Evolutionary conservation across 1,139 yeast species (phyloP), one percentile per base, ranked within the genome.

Genomic region (Sugiyamaella novakii): DNA sequence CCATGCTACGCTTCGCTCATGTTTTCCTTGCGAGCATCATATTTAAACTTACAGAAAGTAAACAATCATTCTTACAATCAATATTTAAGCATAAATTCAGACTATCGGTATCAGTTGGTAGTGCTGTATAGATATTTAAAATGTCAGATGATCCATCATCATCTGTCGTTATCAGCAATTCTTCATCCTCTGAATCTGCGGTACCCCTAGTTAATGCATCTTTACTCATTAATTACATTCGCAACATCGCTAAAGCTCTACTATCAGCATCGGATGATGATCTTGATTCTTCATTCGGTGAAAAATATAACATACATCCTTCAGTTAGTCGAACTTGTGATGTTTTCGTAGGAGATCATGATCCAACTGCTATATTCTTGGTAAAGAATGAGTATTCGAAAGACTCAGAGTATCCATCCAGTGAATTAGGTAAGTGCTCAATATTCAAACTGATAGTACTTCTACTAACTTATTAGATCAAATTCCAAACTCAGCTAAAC

Each of bases 311-410:
- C 10, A 17, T 45, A 5, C 27, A 25, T 17, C 35, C 54, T 14
- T 35, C 51, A 5, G 47, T 54, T 22, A 38, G 43, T 17, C 35
- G 50, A 27, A 37, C 47, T 1, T 46, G 51, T n/a, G 24, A 53
- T 2, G 40, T 54, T 6, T 63, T 63, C 49, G 53, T 57, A 7
- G 40, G 56, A 1, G 65, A 62, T 27, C 43, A 56, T 12, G 53
- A 56, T 24, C 58, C 62, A 12, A 50, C 51, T 37, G 64, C 61
- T 11, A 17, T 63, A 11, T 63, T 61, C 41, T 45, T 59, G 6
- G 36, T 58, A 37, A 61, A 59, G 31, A 63, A 59, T 11, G 17
- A 18, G 27, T n/a, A 28, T 17, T 29, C 24, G 14, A 14, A 31
- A 17, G 21, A 31, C 15, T n/a, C 3, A n/a, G n/a, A n/a, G n/a